Evolutionary conservation across 257 asterid species (phyloP), one percentile per base, ranked within the genome.

Genomic region (Thymus mandschuricus): DNA sequence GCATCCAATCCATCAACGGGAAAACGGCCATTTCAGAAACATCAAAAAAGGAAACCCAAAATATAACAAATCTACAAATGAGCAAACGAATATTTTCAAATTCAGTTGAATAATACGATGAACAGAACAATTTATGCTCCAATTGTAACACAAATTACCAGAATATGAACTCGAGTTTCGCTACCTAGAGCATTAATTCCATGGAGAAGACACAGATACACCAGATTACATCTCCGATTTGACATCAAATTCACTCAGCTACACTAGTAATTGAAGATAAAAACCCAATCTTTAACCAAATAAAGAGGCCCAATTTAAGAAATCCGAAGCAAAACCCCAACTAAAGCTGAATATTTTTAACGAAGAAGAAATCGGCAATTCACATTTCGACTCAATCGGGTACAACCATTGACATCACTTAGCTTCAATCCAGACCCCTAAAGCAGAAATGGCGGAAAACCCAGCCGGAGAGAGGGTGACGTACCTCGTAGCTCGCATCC

Each of bases 401-500:
- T 27, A 13, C 40, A 28, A 33, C 10, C 28, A 9, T 61, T 27
- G 68, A 43, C 3, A 21, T 9, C 51, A 10, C 10, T 21, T 6
- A 45, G 43, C 7, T 28, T 35, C 2, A 76, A 59, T n/a, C 44
- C 21, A 71, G 57, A 63, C 70, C 28, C 27, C 27, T 62, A 28
- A 52, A 69, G 56, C 55, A 67, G 45, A 66, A 71, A 31, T 50
- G 73, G 48, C 8, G 43, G 43, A 48, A 70, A 68, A 58, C 35
- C 11, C 11, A 51, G 43, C 63, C 21, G 5, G 29, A 28, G 71
- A 69, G 41, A 29, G 67, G 70, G 0, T 56, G 35, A 30, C 49
- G 49, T 44, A 80, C 84, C 84, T 77, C 62, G 66, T 51, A 51
- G 57, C 6, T 51, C 6, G 57, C 57, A 8, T 68, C 64, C 70